A percentile compares a stretch with the other conserved stretches of the same genome.
These are phyloP conservation scores for Pyrenophora seminiperda DNA, from an alignment of 2,329 filamentous ascomycete species.

Conservation along the genomic window DNA sequence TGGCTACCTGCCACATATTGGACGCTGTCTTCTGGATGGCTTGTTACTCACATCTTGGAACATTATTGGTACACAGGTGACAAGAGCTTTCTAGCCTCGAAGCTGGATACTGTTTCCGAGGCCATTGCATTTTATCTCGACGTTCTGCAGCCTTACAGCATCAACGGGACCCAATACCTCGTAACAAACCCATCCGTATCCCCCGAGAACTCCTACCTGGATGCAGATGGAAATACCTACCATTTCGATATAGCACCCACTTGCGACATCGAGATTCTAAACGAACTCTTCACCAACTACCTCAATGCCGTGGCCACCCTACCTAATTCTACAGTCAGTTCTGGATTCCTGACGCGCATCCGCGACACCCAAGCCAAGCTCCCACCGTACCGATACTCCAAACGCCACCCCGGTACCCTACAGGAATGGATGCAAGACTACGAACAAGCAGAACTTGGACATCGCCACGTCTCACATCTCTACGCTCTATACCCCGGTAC, in stretches of 20 bases:
- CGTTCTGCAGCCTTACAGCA: conserved; percentile 1
- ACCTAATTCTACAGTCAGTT: not conserved
- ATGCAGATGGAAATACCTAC: conserved; percentile 26
- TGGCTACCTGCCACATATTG: conserved; percentile 34
- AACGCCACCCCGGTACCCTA: conserved; percentile 34
- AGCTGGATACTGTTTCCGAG: conserved; percentile 3
- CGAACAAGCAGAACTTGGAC: conserved; percentile 53
- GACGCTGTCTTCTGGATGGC: conserved; percentile 37
- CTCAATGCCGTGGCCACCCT: conserved; percentile 14
- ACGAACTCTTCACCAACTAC: conserved; percentile 47
- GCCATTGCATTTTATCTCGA: conserved; percentile 7
- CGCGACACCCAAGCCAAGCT: conserved; percentile 14
- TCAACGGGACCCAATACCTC: conserved; percentile 13
- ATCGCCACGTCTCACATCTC: conserved; percentile 59
- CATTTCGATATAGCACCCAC: conserved; percentile 39
- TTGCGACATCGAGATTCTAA: conserved; percentile 55
- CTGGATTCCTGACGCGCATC: conserved; percentile 3
- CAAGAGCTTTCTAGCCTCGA: conserved; percentile 18
- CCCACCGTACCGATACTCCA: conserved; percentile 27
- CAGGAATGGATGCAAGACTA: conserved; percentile 41
- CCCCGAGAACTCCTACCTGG: conserved; percentile 47
- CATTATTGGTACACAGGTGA: conserved; percentile 32
- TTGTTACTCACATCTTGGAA: conserved; percentile 31
- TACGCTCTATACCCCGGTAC: conserved; percentile 57
- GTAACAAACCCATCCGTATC: conserved; percentile 49